Conservation (phyloP, 768 basidiomycete genomes). For the Coprinopsis sp. region DNA sequence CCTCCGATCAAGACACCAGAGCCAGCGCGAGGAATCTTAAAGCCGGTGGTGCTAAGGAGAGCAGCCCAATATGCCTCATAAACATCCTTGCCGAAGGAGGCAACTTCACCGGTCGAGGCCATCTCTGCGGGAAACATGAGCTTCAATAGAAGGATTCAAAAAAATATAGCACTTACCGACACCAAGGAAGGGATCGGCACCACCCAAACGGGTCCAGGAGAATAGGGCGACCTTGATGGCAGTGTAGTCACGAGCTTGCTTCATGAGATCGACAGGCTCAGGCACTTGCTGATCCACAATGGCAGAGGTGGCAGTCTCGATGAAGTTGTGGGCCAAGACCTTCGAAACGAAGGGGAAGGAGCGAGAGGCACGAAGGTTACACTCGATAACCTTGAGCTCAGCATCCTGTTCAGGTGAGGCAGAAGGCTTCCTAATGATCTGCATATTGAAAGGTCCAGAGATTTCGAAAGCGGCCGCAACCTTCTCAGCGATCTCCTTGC, state of each 20-base stretch:
- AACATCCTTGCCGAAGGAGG: conserved; percentile 88
- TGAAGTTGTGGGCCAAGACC: conserved; percentile 95
- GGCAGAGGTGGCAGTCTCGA: conserved; percentile 86
- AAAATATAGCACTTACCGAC: conserved; percentile 57
- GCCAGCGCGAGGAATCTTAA: conserved; percentile 80
- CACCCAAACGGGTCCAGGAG: conserved; percentile 94
- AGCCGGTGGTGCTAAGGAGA: conserved; percentile 91
- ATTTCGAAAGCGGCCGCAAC: conserved; percentile 94
- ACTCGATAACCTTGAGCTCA: conserved; percentile 95
- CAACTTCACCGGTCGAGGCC: conserved; percentile 98
- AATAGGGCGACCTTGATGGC: conserved; percentile 98
- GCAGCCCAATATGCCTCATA: conserved; percentile 97
- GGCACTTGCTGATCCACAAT: conserved; percentile 86
- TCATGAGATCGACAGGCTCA: conserved; percentile 88
- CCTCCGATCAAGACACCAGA: conserved; percentile 93
- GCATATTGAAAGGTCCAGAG: conserved; percentile 99
- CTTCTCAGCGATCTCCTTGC: conserved; percentile 92
- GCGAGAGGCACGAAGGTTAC: conserved; percentile 95
- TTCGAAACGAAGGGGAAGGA: conserved; percentile 99
- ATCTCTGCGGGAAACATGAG: conserved; percentile 56
- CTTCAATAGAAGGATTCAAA: conserved; percentile 1
- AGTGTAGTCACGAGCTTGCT: conserved; percentile 81
- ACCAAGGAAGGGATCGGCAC: conserved; percentile 95
- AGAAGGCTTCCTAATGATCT: conserved; percentile 83
- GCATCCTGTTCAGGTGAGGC: conserved; percentile 47